Evolutionary conservation across 148 eudicot species (phyloP).

Genomic region (Dysphania ambrosioides): DNA sequence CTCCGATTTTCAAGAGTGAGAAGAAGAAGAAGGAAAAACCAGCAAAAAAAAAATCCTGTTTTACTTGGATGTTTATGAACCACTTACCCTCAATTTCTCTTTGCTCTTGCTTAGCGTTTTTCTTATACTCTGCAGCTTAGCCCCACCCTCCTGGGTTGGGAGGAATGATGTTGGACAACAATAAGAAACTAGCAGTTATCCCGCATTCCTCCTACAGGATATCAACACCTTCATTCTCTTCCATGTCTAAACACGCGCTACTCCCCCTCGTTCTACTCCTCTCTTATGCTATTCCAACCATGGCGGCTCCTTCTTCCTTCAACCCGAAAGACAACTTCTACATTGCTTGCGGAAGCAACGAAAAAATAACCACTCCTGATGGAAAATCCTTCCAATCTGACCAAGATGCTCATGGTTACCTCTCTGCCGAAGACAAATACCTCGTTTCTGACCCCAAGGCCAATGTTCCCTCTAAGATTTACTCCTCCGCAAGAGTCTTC

Average conservation of each 20-base stretch:
- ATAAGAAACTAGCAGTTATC: neutral
- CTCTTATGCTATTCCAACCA: constrained; percentile 9
- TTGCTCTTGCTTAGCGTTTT: constrained; percentile 3
- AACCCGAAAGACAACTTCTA: constrained; percentile 56
- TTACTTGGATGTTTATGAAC: neutral
- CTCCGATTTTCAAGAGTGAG: constrained; percentile 32
- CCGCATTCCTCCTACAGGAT: constrained; percentile 32
- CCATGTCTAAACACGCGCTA: neutral
- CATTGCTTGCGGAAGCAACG: constrained; percentile 59
- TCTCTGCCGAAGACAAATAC: constrained; percentile 42
- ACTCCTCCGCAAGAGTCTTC: constrained; percentile 61
- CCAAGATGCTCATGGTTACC: constrained; percentile 37
- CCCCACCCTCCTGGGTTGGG: constrained; percentile 31
- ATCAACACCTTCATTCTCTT: neutral
- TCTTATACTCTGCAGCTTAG: constrained; percentile 1
- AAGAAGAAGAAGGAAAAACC: constrained; percentile 13
- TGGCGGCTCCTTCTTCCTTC: constrained; percentile 31
- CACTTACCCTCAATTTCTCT: neutral
- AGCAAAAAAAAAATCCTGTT: neutral
- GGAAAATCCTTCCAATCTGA: constrained; percentile 51
- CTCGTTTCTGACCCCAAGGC: constrained; percentile 37
- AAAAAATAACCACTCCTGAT: constrained; percentile 44
- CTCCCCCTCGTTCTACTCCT: constrained; percentile 3
- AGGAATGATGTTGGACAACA: constrained; percentile 33
- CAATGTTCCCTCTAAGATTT: constrained; percentile 48